Evolutionary conservation across 2,329 filamentous ascomycete genomes (phyloP).

Genomic region (Tolypocladium inflatum): DNA sequence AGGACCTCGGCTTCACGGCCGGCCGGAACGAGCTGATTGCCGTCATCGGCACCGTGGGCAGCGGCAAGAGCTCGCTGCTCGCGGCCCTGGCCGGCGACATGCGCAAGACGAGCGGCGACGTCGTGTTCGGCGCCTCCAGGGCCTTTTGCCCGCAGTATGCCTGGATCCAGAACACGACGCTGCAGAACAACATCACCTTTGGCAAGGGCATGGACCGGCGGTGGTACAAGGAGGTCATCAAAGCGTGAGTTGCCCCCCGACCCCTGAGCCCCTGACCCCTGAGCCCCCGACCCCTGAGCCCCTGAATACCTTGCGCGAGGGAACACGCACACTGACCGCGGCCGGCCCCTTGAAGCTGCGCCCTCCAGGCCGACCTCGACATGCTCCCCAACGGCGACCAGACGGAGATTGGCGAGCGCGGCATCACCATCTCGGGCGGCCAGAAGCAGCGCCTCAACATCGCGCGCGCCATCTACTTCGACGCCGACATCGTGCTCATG

Average conservation of each 20-base stretch:
- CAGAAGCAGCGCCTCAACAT: constrained; percentile 96
- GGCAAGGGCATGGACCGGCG: constrained; percentile 64
- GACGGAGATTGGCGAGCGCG: constrained; percentile 91
- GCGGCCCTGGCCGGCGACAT: constrained; percentile 89
- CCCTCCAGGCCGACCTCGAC: constrained; percentile 74
- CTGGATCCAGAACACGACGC: constrained; percentile 90
- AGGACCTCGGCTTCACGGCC: constrained; percentile 56
- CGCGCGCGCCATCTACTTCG: constrained; percentile 67
- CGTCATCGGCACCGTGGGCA: constrained; percentile 82
- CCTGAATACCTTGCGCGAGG: neutral
- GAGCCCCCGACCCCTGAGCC: neutral
- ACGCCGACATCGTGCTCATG: constrained; percentile 59
- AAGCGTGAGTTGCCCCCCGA: constrained; percentile 48
- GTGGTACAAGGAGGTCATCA: constrained; percentile 80
- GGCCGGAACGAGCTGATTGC: constrained; percentile 70
- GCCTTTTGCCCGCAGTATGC: constrained; percentile 95
- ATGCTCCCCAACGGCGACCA: constrained; percentile 85
- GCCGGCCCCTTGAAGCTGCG: constrained; percentile 45
- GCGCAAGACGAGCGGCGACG: constrained; percentile 67
- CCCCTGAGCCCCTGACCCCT: neutral
- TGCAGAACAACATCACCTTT: constrained; percentile 85
- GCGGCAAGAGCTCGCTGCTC: constrained; percentile 82
- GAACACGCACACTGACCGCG: constrained; percentile 2
- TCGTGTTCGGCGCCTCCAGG: constrained; percentile 67
- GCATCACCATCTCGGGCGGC: constrained; percentile 90